Evolutionary conservation across 257 asterid genomes (phyloP).

Genomic region (Paraleonurus japonicus): DNA sequence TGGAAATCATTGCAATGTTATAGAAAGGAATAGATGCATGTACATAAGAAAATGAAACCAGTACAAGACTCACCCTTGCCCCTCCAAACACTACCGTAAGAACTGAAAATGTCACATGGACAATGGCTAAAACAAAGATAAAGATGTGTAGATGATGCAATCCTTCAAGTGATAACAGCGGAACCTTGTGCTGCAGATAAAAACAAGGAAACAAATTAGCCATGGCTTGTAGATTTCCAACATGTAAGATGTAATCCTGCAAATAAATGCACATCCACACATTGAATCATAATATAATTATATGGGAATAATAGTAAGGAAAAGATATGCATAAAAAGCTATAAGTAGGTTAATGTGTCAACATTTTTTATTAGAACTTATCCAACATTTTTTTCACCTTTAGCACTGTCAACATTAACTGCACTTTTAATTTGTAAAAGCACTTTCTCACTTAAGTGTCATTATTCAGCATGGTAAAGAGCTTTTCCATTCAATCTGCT

Average conservation of each 20-base stretch:
- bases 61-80: constrained; percentile 45
- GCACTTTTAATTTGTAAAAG: not conserved
- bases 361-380: not conserved
- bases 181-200: constrained; percentile 57
- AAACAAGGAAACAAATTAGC: not conserved
- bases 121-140: constrained; percentile 82
- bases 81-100: constrained; percentile 78
- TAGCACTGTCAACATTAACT: not conserved
- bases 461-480: not conserved
- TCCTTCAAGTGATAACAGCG: constrained; percentile 69
- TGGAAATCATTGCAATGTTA: not conserved
- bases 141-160: constrained; percentile 82
- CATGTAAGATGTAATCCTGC: not conserved
- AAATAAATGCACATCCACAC: not conserved
- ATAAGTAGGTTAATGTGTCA: not conserved
- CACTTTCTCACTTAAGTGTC: not conserved
- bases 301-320: not conserved
- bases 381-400: not conserved
- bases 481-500: not conserved
- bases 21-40: not conserved
- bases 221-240: constrained; percentile 1
- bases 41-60: not conserved
- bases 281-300: not conserved
- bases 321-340: not conserved
- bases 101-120: constrained; percentile 77